phyloP scores from a whole-genome alignment of 2,329 filamentous ascomycete species.

The Claviceps sp. region DNA sequence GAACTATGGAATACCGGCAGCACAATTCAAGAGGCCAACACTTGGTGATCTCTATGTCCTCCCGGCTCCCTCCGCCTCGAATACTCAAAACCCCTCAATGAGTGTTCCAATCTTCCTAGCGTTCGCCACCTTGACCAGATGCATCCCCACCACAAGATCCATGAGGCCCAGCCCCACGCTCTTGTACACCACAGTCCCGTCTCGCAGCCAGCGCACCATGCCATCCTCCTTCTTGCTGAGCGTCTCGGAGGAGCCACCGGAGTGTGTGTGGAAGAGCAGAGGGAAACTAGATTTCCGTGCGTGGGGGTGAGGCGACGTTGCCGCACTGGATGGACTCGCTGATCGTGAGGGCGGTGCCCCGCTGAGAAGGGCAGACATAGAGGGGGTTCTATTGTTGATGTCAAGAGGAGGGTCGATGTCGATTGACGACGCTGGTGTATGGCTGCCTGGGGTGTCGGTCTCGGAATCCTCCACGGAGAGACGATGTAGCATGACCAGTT shows the following conservation, averaged over 20 bases:
- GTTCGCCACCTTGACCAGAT: constrained; percentile 41
- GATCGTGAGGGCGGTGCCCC: constrained; percentile 13
- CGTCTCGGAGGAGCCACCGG: constrained; percentile 16
- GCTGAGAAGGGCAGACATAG: constrained; percentile 28
- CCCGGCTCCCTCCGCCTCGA: no score
- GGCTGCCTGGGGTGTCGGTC: constrained; percentile 17
- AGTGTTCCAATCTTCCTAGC: constrained; percentile 40
- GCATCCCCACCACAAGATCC: constrained; percentile 49
- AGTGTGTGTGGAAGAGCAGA: constrained; percentile 18
- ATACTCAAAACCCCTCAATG: constrained; percentile 22
- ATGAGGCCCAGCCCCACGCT: constrained; percentile 53
- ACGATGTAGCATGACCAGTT: constrained; percentile 52
- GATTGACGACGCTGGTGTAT: constrained; percentile 9
- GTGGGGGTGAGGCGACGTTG: constrained; percentile 13
- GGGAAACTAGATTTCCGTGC: constrained; percentile 20
- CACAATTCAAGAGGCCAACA: no score
- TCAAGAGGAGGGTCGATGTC: constrained; percentile 16
- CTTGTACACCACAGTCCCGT: constrained; percentile 56
- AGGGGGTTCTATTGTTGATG: constrained; percentile 17
- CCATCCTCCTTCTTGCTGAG: constrained; percentile 33
- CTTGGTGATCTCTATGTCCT: neutral
- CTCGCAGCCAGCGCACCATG: constrained; percentile 41
- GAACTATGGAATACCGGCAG: no score
- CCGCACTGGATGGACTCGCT: constrained; percentile 18
- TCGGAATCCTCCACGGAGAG: constrained; percentile 28